Evolutionary conservation across 2,329 filamentous ascomycete species (phyloP), one percentile per base, ranked within the genome.

Genomic region (Delphinella strobiligena): DNA sequence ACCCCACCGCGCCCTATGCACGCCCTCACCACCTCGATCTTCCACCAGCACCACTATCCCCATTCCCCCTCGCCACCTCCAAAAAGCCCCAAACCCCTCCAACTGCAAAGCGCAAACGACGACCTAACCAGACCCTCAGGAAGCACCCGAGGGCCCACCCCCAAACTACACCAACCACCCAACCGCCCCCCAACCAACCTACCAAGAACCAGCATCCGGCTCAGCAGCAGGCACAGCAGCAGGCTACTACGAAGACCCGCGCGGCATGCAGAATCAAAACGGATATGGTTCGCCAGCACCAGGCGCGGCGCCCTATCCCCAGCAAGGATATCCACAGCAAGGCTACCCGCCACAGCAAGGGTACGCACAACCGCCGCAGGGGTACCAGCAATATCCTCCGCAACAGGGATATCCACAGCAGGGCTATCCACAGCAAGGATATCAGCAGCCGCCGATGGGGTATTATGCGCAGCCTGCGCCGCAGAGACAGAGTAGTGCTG

Each of bases 401-500:
- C 58, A 51, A 9, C 54, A 55, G 36, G 52, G 45, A 2, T 63
- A 63, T 42, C 59, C 57, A 37, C 59, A 55, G 35, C 59, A 59
- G 37, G 51, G 49, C 17, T 54, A 58, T 34, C 54, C 51, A 32
- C 49, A 50, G 37, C 48, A 48, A 42, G 41, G 39, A 11, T 45
- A 39, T 17, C 24, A 27, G 34, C 45, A 46, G 31, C 58, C 54
- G 33, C 64, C 56, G 37, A 59, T 54, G 42, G 56, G 57, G 33
- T 61, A 59, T 3, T 61, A 65, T 37, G 58, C 60, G 33, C 51
- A 54, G 11, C 53, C 58, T 37, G 54, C 60, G 29, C 54, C 54
- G 36, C 51, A 53, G 4, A 48, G 52, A 10, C 51, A 51, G 5
- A 48, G 48, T 10, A 12, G 33, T 9, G 18, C n/a, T 5, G 50